A percentile compares a stretch with the other conserved stretches of the same genome.
These are phyloP conservation scores for Acrocalymma vagum DNA, from an alignment of 2,329 filamentous ascomycete species.

Conservation along the genomic window DNA sequence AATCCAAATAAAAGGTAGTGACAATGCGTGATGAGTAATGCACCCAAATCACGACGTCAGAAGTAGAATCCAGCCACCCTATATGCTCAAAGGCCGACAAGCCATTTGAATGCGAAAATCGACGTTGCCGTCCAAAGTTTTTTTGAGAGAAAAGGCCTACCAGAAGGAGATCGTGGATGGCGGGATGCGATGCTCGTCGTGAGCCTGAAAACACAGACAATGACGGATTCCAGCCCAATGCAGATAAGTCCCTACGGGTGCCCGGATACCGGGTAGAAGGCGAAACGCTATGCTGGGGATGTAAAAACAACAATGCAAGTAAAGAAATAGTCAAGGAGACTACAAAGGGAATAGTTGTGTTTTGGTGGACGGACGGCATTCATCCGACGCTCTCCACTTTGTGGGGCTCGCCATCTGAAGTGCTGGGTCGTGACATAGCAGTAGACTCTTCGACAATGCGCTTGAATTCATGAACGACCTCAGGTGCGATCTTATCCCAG, in stretches of 20 bases:
- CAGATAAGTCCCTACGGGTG: slow-evolving; percentile 42
- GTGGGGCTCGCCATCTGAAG: slow-evolving; percentile 34
- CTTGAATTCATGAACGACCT: slow-evolving; percentile 92
- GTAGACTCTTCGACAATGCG: slow-evolving; percentile 85
- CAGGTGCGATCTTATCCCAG: slow-evolving; percentile 91
- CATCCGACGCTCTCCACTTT: slow-evolving; percentile 40
- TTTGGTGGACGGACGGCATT: slow-evolving; percentile 16
- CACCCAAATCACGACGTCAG: slow-evolving; percentile 21
- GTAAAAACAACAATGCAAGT: slow-evolving; percentile 39
- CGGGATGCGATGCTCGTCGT: slow-evolving; percentile 30
- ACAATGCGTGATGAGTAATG: slow-evolving; percentile 23
- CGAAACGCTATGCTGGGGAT: slow-evolving; percentile 45
- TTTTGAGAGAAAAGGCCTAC: slow-evolving; percentile 32
- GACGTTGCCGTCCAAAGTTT: slow-evolving; percentile 43
- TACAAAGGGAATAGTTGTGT: slow-evolving; percentile 29
- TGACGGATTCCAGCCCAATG: slow-evolving; percentile 41
- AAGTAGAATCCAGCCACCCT: slow-evolving; percentile 36
- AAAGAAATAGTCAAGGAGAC: slow-evolving; percentile 19
- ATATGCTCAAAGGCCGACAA: slow-evolving; percentile 41
- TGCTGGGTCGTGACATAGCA: slow-evolving; percentile 43
- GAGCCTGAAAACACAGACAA: slow-evolving; percentile 22
- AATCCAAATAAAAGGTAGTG: slow-evolving; percentile 26
- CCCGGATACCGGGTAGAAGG: slow-evolving; percentile 32
- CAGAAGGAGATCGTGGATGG: slow-evolving; percentile 25
- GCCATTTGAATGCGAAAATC: slow-evolving; percentile 26